These are phyloP conservation scores for Reutealis trisperma DNA, from an alignment of 345 rosid species.

Conservation along the genomic window DNA sequence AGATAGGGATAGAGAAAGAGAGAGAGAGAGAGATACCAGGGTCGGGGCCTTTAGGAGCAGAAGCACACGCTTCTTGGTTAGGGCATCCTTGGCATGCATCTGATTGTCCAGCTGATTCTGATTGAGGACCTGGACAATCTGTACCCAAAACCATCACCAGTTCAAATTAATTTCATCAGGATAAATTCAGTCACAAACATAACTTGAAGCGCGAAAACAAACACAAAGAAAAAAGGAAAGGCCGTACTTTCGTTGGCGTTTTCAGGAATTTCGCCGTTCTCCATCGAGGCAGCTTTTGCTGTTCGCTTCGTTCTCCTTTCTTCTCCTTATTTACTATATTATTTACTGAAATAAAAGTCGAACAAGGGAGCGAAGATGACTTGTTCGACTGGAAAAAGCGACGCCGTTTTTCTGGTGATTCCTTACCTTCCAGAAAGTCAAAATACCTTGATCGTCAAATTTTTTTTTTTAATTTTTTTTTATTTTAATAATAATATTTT, in stretches of 20 bases:
- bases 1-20: neutral
- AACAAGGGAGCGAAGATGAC: too few relatives aligned
- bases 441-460: too few relatives aligned
- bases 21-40: constrained; percentile 56
- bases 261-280: constrained; percentile 59
- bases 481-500: too few relatives aligned
- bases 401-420: too few relatives aligned
- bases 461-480: too few relatives aligned
- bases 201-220: neutral
- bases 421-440: too few relatives aligned
- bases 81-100: constrained; percentile 91
- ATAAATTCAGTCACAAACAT: neutral
- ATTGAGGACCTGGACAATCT: constrained; percentile 89
- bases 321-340: neutral
- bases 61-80: constrained; percentile 83
- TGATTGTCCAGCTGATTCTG: constrained; percentile 79
- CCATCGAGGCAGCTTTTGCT: neutral
- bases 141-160: neutral
- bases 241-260: constrained; percentile 61
- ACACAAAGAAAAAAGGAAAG: neutral
- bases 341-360: too few relatives aligned
- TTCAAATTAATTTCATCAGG: neutral
- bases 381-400: too few relatives aligned
- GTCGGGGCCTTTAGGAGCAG: constrained; percentile 96
- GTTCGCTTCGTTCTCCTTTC: neutral